Base-by-base conservation (phyloP, 75 land plant species). In the Larix kaempferi region DNA sequence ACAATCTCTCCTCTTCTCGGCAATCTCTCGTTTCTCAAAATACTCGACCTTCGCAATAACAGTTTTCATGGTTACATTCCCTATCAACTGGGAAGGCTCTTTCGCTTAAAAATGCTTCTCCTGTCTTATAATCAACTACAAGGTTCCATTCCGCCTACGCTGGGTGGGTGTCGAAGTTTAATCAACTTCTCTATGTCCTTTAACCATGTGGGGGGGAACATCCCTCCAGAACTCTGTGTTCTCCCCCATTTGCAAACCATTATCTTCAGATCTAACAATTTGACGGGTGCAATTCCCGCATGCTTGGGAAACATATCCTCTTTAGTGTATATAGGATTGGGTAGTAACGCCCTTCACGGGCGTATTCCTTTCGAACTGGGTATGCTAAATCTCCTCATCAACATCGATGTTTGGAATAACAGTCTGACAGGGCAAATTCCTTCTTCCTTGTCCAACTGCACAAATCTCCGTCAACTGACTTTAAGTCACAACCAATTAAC, bases 81-180 rank as follows among this genome's bases (percentile, higher is more conserved):
- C 22, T 35, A 39, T 33, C 37, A 64, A 14, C 27, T 64, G 16
- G 37, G 67, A 64, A 64, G 17, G 5, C 37, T 64, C 16, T 14
- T 14, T 10, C 29, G 16, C 21, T 14, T 73, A 41, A 3, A n/a
- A 4, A 58, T 19, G 21, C 72, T 83, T 75, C 35, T 63, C 35
- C 55, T 84, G 37, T 29, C 78, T 4, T 26, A 64, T 23, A 84
- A 84, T 69, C 77, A 62, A 61, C 66, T 84, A 2, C 52, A 22
- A 13, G 86, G 86, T 33, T 22, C 66, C 6, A 84, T 84, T 62
- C 86, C 86, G 4, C n/a, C 71, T 2, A 29, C 59, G 17, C 59
- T 80, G 19, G 26, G 63, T 15, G 26, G 3, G 1, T 59, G 69
- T 33, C 27, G 5, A 6, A 65, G 13, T 26, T 35, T 65, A 4